These are phyloP conservation scores for Clohesyomyces aquaticus DNA, from an alignment of 495 filamentous ascomycete species.

Conservation along the genomic window DNA sequence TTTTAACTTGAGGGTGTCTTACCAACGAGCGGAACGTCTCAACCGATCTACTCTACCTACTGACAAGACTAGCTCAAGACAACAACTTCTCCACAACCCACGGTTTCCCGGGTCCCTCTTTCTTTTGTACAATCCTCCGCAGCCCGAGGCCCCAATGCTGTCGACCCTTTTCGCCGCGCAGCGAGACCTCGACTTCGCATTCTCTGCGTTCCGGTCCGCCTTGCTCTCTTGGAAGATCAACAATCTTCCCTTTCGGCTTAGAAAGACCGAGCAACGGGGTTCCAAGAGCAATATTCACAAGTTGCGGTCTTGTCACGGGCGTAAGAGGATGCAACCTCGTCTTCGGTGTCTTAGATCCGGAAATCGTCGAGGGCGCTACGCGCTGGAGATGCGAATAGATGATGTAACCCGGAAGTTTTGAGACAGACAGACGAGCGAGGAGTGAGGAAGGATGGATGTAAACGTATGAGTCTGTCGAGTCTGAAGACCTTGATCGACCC, in stretches of 20 bases:
- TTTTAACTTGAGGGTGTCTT: background rate
- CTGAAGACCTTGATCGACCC: slow-evolving; percentile 35
- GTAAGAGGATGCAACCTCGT: slow-evolving; percentile 89
- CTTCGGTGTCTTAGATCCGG: slow-evolving; percentile 63
- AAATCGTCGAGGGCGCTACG: slow-evolving; percentile 55
- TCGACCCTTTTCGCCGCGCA: slow-evolving; percentile 65
- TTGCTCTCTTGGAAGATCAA: slow-evolving; percentile 53
- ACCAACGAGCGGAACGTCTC: background rate
- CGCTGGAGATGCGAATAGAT: slow-evolving; percentile 85
- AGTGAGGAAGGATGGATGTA: slow-evolving; percentile 85
- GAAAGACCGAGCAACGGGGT: slow-evolving; percentile 84
- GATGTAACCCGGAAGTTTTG: slow-evolving; percentile 81
- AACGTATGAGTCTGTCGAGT: slow-evolving; percentile 59
- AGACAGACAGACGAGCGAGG: slow-evolving; percentile 68
- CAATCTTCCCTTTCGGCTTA: slow-evolving; percentile 85
- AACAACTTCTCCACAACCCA: slow-evolving; percentile 76
- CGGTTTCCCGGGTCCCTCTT: slow-evolving; percentile 62
- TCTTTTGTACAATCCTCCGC: slow-evolving; percentile 79
- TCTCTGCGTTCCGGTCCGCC: slow-evolving; percentile 62
- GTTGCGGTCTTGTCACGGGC: slow-evolving; percentile 69
- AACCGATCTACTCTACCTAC: background rate
- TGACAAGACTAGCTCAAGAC: slow-evolving; percentile 8
- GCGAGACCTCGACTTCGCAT: slow-evolving; percentile 78
- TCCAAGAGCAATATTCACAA: slow-evolving; percentile 79
- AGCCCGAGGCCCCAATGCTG: slow-evolving; percentile 84